Conservation (phyloP, 75 land plant species). For the Sequoia sempervirens region DNA sequence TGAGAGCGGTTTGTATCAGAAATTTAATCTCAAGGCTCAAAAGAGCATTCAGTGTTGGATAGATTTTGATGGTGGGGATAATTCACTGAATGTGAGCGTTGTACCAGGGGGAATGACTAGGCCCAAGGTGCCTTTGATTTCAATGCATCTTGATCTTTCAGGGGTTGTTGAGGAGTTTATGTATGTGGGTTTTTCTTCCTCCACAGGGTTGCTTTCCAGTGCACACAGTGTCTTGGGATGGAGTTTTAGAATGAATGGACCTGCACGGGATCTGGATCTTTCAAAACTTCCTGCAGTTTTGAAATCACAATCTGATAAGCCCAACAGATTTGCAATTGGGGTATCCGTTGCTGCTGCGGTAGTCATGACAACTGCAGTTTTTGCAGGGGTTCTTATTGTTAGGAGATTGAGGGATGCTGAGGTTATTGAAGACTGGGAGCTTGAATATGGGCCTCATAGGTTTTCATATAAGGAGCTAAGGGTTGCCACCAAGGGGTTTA, state of each 20-base stretch:
- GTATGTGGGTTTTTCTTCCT: slow-evolving; percentile 42
- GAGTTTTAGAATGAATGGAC: slow-evolving; percentile 24
- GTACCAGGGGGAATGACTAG: slow-evolving; percentile 3
- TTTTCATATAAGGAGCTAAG: slow-evolving; percentile 30
- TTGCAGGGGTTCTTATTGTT: neutral
- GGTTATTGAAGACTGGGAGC: slow-evolving; percentile 17
- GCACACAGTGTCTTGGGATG: slow-evolving; percentile 23
- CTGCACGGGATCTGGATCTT: slow-evolving; percentile 11
- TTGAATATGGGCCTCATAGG: slow-evolving; percentile 19
- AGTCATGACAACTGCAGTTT: neutral
- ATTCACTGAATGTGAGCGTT: slow-evolving; percentile 11
- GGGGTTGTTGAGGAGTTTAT: slow-evolving; percentile 9
- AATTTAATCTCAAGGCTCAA: slow-evolving; percentile 15
- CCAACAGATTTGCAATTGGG: neutral
- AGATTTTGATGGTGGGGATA: slow-evolving; percentile 14
- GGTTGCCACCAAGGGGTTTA: slow-evolving; percentile 29
- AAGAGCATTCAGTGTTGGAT: slow-evolving; percentile 23
- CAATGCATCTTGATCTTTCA: slow-evolving; percentile 16
- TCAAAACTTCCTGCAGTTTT: slow-evolving; percentile 7
- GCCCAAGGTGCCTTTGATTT: slow-evolving; percentile 17
- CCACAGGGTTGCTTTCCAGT: slow-evolving; percentile 24
- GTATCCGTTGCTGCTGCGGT: neutral
- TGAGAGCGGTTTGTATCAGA: neutral
- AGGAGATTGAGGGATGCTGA: neutral
- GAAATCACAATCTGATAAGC: neutral